These are phyloP conservation scores for Gracilariopsis chorda DNA, from an alignment of 23 red algal genomes.

Conservation along the genomic window DNA sequence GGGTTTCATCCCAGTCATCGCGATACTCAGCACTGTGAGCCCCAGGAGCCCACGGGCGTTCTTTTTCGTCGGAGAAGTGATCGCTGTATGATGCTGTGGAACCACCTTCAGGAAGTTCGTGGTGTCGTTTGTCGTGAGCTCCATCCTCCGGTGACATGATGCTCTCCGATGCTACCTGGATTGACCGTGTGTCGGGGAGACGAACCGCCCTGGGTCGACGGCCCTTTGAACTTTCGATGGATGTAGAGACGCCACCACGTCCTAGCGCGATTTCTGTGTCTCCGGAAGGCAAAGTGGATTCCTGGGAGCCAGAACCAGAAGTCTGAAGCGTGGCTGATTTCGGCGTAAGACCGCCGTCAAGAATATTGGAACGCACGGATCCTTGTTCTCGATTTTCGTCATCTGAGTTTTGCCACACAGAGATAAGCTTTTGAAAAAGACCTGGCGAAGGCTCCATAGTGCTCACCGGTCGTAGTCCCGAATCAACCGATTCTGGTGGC, in stretches of 20 bases:
- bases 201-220: conserved; percentile 20
- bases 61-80: conserved; percentile 24
- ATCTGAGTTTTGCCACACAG: conserved; percentile 53
- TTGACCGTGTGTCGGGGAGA: background rate
- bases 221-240: background rate
- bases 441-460: conserved; percentile 50
- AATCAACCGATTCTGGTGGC: background rate
- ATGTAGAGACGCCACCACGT: background rate
- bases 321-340: background rate
- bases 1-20: background rate
- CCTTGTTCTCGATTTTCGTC: conserved; percentile 9
- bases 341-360: background rate
- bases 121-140: background rate
- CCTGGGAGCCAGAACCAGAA: background rate
- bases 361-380: background rate
- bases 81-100: conserved; percentile 39
- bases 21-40: background rate
- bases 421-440: conserved; percentile 52
- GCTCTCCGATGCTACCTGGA: background rate
- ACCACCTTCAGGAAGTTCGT: background rate
- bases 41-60: background rate
- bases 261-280: conserved; percentile 30
- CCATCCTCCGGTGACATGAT: conserved; percentile 8
- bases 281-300: conserved; percentile 40
- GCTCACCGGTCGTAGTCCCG: conserved; percentile 27